Conservation (phyloP, 2,329 filamentous ascomycete genomes). For the Graphilbum fragrans region DNA sequence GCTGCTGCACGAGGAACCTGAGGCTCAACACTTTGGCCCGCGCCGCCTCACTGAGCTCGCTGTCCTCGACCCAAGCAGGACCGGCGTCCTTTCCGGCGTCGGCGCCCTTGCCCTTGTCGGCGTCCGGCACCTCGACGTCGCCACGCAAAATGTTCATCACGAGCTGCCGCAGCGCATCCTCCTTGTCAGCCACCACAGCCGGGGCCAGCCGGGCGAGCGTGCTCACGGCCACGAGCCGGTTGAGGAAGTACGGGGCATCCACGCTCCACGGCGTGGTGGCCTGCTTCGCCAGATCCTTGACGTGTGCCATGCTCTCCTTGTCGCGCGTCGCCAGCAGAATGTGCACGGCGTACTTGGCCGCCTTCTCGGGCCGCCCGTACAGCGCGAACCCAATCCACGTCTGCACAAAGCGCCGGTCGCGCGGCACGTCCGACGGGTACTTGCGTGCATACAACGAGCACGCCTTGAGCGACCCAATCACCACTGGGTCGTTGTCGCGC, state of each 20-base stretch:
- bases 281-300: constrained; percentile 69
- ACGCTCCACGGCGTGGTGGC: constrained; percentile 65
- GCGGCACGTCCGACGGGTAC: constrained; percentile 72
- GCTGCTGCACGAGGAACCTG: constrained; percentile 74
- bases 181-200: constrained; percentile 58
- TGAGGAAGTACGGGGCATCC: constrained; percentile 61
- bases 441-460: constrained; percentile 84
- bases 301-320: constrained; percentile 69
- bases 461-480: constrained; percentile 87
- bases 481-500: constrained; percentile 54
- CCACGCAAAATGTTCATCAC: constrained; percentile 64
- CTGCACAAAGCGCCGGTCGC: constrained; percentile 68
- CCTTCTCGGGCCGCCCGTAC: constrained; percentile 67
- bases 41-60: constrained; percentile 65
- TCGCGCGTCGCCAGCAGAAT: constrained; percentile 67
- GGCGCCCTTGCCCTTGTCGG: constrained; percentile 27
- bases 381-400: constrained; percentile 74
- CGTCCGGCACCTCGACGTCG: constrained; percentile 16
- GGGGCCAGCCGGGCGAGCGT: constrained; percentile 68
- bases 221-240: constrained; percentile 57
- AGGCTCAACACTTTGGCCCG: constrained; percentile 74
- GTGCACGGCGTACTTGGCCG: constrained; percentile 87
- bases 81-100: constrained; percentile 33
- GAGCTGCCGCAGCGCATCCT: constrained; percentile 68
- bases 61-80: constrained; percentile 49